A percentile compares a stretch with the other conserved stretches of the same genome.
Conservation (phyloP, 78 protist genomes). For the Emiliania huxleyi region DNA sequence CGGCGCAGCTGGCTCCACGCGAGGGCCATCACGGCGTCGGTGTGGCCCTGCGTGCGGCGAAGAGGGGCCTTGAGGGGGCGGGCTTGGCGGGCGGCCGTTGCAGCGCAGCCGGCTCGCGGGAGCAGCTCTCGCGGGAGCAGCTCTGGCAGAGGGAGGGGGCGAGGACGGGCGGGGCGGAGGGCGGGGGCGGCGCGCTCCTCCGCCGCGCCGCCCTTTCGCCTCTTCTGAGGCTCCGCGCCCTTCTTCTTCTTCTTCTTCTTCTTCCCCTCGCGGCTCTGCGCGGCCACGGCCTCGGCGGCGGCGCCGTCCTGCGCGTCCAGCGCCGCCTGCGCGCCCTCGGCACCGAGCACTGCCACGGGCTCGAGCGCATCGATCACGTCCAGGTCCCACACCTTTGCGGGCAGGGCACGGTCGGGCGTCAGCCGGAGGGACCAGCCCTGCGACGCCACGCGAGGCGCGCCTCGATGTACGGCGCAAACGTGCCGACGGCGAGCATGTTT, state of each 20-base stretch:
- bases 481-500: constrained; percentile 80
- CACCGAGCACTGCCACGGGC: constrained; percentile 77
- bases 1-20: constrained; percentile 48
- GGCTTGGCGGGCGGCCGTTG: too few relatives aligned
- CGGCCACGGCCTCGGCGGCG: constrained; percentile 2
- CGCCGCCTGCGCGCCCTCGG: neutral
- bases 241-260: constrained; percentile 32
- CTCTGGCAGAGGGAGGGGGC: too few relatives aligned
- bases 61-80: too few relatives aligned
- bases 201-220: neutral
- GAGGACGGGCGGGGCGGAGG: too few relatives aligned
- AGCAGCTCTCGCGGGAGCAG: too few relatives aligned
- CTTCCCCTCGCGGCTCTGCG: neutral
- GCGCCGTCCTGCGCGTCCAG: neutral
- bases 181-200: neutral
- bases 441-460: too few relatives aligned
- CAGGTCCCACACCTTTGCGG: constrained; percentile 84
- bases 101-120: too few relatives aligned
- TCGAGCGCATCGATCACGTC: constrained; percentile 70
- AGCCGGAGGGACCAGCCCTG: too few relatives aligned
- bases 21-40: constrained; percentile 63
- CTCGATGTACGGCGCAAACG: constrained; percentile 78
- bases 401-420: too few relatives aligned
- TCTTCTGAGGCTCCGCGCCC: neutral
- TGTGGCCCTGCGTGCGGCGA: constrained; percentile 21